These are phyloP conservation scores for Brassica napus DNA, from an alignment of 345 rosid species.

Conservation along the genomic window DNA sequence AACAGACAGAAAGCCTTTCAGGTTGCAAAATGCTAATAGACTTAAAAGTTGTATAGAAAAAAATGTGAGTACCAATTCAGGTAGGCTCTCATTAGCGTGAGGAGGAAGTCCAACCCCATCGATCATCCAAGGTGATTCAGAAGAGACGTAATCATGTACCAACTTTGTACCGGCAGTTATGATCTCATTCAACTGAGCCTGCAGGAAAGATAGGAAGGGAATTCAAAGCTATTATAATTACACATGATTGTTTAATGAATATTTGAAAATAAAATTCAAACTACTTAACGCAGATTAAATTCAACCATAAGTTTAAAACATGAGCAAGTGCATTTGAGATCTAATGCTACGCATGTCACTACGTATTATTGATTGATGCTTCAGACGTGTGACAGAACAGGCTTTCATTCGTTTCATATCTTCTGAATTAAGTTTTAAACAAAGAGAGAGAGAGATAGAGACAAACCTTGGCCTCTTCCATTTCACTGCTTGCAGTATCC, in stretches of 20 bases:
- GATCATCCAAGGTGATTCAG: slow-evolving; percentile 88
- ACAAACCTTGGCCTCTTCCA: slow-evolving; percentile 93
- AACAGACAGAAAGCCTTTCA: neutral
- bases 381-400: slow-evolving; percentile 8
- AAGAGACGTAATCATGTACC: slow-evolving; percentile 48
- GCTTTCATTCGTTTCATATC: slow-evolving; percentile 16
- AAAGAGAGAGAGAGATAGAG: slow-evolving; percentile 14
- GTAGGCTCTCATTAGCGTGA: slow-evolving; percentile 76
- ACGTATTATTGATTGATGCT: slow-evolving; percentile 11
- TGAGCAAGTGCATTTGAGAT: slow-evolving; percentile 2
- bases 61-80: slow-evolving; percentile 56
- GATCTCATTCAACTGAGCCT: slow-evolving; percentile 91
- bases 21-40: slow-evolving; percentile 13
- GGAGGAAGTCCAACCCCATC: slow-evolving; percentile 97
- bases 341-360: neutral
- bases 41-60: neutral
- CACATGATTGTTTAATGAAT: neutral
- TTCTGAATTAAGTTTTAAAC: slow-evolving; percentile 18
- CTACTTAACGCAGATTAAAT: neutral
- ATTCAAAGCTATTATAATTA: neutral
- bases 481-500: slow-evolving; percentile 87
- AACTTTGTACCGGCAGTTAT: slow-evolving; percentile 62
- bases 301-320: neutral
- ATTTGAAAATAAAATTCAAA: neutral
- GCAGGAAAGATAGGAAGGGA: slow-evolving; percentile 30